Conservation (phyloP, 2,329 filamentous ascomycete genomes). For the Ascochyta clinopodiicola region DNA sequence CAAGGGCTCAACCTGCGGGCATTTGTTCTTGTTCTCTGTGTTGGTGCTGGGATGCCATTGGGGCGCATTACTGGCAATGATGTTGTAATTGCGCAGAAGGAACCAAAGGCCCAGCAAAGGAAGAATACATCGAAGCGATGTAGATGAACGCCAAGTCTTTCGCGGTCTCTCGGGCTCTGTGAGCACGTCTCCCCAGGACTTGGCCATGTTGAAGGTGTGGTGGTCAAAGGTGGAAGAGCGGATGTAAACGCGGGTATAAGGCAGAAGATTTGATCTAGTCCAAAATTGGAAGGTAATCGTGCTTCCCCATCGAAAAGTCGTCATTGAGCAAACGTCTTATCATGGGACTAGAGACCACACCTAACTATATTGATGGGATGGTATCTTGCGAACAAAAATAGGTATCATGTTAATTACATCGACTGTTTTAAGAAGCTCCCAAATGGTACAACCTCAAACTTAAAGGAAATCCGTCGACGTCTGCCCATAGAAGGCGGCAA, state of each 20-base stretch:
- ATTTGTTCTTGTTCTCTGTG: constrained; percentile 22
- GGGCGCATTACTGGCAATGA: constrained; percentile 3
- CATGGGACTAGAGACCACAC: not conserved
- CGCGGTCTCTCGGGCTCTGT: not conserved
- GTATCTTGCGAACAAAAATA: not conserved
- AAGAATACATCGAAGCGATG: constrained; percentile 11
- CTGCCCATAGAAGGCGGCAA: not conserved
- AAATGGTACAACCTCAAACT: not conserved
- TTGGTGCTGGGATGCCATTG: constrained; percentile 17
- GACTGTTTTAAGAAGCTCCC: not conserved
- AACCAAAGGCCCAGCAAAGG: constrained; percentile 16
- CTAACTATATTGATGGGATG: too few relatives aligned
- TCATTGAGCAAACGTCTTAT: constrained; percentile 3
- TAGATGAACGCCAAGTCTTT: constrained; percentile 8
- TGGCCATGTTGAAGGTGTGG: constrained; percentile 24
- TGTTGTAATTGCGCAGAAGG: constrained; percentile 24
- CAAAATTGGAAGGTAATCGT: constrained; percentile 36
- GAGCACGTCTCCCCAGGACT: constrained; percentile 20
- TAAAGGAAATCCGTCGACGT: not conserved
- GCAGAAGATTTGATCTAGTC: not conserved
- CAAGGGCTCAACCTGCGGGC: constrained; percentile 39
- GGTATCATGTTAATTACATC: constrained; percentile 16
- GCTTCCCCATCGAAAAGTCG: constrained; percentile 7
- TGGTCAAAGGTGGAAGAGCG: constrained; percentile 4
- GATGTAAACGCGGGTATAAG: constrained; percentile 10